Conservation (phyloP, 345 rosid genomes). For the Erysimum cheiranthoides region DNA sequence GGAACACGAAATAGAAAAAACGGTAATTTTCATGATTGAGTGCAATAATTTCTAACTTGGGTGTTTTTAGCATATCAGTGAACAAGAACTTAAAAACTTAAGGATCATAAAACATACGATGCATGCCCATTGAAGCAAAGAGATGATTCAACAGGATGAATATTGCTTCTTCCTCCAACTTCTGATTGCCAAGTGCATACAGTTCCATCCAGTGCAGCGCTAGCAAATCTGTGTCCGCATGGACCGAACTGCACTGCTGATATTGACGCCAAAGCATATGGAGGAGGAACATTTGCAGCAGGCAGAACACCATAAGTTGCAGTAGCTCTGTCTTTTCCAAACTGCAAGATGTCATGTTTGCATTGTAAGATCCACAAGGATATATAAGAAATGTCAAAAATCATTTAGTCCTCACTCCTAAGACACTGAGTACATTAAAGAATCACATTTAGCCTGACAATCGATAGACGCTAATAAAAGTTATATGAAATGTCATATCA, state of each 20-base stretch:
- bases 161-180: conserved; percentile 91
- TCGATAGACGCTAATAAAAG: conserved; percentile 4
- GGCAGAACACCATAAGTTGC: conserved; percentile 95
- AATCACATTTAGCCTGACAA: background rate
- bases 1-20: conserved; percentile 2
- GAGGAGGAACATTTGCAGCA: conserved; percentile 85
- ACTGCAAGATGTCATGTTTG: conserved; percentile 59
- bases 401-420: background rate
- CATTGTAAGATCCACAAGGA: conserved; percentile 39
- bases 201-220: conserved; percentile 90
- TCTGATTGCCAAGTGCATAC: conserved; percentile 93
- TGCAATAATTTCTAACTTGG: conserved; percentile 3
- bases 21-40: conserved; percentile 6
- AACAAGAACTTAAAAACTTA: conserved; percentile 2
- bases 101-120: conserved; percentile 60
- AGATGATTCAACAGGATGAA: conserved; percentile 83
- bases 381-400: conserved; percentile 10
- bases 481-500: background rate
- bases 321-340: conserved; percentile 76
- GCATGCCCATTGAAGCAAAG: conserved; percentile 87
- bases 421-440: background rate
- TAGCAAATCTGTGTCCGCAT: conserved; percentile 89
- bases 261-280: conserved; percentile 87
- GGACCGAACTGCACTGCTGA: conserved; percentile 84
- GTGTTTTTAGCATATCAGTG: conserved; percentile 7